Conservation (phyloP, 129 eudicot species). For the Solidago caesia region DNA sequence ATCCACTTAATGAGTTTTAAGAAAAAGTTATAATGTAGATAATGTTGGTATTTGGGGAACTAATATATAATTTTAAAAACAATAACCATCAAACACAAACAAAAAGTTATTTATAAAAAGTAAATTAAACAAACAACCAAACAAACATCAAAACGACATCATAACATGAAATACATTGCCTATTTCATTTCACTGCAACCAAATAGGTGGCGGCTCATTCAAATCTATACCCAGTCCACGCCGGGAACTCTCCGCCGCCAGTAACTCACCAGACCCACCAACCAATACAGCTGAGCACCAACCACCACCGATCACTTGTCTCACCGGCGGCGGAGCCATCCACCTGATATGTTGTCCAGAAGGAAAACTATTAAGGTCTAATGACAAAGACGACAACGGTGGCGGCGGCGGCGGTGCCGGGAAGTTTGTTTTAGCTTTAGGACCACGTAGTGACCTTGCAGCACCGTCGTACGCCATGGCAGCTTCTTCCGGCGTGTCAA, state of each 20-base stretch:
- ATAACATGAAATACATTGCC: background rate
- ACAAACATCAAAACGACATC: conserved; percentile 3
- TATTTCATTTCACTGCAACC: conserved; percentile 42
- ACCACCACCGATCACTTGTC: conserved; percentile 18
- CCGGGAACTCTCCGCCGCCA: conserved; percentile 24
- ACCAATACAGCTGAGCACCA: conserved; percentile 10
- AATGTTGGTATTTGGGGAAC: background rate
- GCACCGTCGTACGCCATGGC: conserved; percentile 87
- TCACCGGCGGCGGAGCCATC: conserved; percentile 28
- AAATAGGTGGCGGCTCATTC: conserved; percentile 74
- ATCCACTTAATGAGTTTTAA: too few relatives aligned
- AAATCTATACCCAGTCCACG: conserved; percentile 74
- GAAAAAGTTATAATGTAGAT: background rate
- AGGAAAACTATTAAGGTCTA: conserved; percentile 47
- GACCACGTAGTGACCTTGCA: conserved; percentile 72
- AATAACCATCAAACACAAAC: background rate
- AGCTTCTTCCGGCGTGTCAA: conserved; percentile 83
- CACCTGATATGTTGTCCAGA: conserved; percentile 5
- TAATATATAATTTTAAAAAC: background rate
- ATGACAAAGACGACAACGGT: conserved; percentile 40
- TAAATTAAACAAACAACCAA: background rate
- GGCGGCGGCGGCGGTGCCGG: conserved; percentile 24
- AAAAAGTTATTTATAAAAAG: background rate
- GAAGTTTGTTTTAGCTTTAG: conserved; percentile 80
- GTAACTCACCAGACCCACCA: conserved; percentile 18